A percentile compares a stretch with the other conserved stretches of the same genome.
phyloP scores from a whole-genome alignment of 2,329 filamentous ascomycete genomes.

The Fusarium pininemorale region DNA sequence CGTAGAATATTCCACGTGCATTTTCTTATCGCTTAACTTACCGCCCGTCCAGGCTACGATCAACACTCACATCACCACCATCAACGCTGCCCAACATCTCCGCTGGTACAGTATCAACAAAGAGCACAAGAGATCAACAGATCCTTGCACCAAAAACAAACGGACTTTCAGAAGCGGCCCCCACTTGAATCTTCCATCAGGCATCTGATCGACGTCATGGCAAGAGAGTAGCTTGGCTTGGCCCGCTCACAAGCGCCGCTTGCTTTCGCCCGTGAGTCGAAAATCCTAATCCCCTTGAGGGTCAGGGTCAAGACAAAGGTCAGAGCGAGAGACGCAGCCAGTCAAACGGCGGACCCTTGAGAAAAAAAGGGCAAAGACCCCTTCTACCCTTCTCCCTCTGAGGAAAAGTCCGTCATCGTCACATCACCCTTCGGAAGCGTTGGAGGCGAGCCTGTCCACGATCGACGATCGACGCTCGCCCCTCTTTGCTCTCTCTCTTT shows the following conservation, averaged over 20 bases:
- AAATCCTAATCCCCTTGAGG: conserved; percentile 15
- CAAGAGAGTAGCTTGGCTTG: conserved; percentile 8
- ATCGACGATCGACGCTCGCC: conserved; percentile 28
- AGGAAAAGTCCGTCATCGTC: conserved; percentile 16
- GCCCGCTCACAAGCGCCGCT: conserved; percentile 28
- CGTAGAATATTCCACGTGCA: conserved; percentile 19
- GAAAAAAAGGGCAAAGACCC: background rate
- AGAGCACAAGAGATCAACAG: background rate
- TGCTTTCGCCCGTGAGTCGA: background rate
- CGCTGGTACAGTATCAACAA: background rate
- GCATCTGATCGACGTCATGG: conserved; percentile 41
- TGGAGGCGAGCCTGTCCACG: conserved; percentile 2
- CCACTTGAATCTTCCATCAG: conserved; percentile 24
- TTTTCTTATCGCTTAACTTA: conserved; percentile 1
- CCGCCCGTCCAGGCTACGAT: conserved; percentile 15
- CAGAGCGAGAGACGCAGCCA: conserved; percentile 10
- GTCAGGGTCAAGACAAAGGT: conserved; percentile 16
- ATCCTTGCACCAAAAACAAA: conserved; percentile 23
- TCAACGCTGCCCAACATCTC: conserved; percentile 11
- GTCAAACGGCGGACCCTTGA: conserved; percentile 25
- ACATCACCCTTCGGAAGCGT: conserved; percentile 3
- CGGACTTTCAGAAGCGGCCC: conserved; percentile 12
- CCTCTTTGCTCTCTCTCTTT: conserved; percentile 14
- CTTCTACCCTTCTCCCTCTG: conserved; percentile 10
- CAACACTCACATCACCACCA: conserved; percentile 16